Conservation (phyloP, 257 asterid genomes). For the Scutellaria baicalensis region DNA sequence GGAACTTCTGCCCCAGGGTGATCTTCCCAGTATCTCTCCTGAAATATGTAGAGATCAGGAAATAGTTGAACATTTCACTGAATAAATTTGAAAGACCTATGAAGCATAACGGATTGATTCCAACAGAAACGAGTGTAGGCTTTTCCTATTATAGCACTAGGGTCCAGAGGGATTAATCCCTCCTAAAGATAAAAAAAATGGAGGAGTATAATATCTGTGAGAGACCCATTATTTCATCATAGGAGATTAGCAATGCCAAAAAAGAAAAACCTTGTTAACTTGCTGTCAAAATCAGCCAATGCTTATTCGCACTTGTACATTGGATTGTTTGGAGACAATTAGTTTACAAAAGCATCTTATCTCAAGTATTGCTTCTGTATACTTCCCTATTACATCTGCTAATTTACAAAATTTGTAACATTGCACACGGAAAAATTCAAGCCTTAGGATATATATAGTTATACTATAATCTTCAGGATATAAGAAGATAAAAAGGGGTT, state of each 20-base stretch:
- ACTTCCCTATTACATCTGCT: neutral
- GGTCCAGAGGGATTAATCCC: neutral
- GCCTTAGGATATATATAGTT: neutral
- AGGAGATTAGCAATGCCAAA: too few relatives aligned
- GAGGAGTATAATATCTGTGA: too few relatives aligned
- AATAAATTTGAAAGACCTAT: neutral
- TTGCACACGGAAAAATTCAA: neutral
- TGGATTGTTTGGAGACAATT: neutral
- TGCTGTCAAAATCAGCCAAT: neutral
- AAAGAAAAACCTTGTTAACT: neutral
- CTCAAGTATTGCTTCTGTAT: neutral
- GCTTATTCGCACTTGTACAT: neutral
- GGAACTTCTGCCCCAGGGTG: conserved; percentile 90
- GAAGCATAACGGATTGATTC: neutral
- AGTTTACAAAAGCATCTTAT: neutral
- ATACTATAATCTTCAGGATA: neutral
- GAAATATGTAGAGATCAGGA: neutral
- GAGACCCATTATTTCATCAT: too few relatives aligned
- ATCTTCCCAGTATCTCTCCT: conserved; percentile 92
- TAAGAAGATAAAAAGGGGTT: neutral
- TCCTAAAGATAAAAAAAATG: neutral
- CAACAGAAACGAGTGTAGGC: neutral
- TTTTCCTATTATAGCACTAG: neutral
- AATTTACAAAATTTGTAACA: neutral
- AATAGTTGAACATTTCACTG: neutral